These are phyloP conservation scores for Ceratocystiopsis minuta DNA, from an alignment of 2,329 filamentous ascomycete species.

Conservation along the genomic window DNA sequence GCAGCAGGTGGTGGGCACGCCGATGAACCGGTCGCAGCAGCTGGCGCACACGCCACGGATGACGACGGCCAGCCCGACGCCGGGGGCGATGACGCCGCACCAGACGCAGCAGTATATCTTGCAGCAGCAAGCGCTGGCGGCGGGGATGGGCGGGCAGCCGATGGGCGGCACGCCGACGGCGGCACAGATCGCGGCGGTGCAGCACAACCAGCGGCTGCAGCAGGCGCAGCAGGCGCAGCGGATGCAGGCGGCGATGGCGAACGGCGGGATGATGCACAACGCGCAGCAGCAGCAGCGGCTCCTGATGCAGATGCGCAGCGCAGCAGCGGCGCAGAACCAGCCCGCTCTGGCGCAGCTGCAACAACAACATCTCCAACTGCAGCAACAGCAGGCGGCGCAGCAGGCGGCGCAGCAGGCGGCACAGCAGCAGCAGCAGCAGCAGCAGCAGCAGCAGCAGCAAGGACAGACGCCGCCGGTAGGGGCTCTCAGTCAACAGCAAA, in stretches of 20 bases:
- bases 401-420: conserved; percentile 1
- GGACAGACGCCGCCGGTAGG: conserved; percentile 14
- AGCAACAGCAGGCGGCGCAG: not conserved
- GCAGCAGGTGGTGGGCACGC: conserved; percentile 30
- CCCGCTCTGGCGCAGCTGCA: conserved; percentile 16
- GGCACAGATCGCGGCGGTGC: conserved; percentile 27
- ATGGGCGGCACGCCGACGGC: conserved; percentile 15
- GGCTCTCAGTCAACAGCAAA: conserved; percentile 11
- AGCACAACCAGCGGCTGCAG: conserved; percentile 28
- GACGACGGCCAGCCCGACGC: conserved; percentile 33
- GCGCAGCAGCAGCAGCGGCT: conserved; percentile 18
- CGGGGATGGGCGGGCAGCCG: conserved; percentile 21
- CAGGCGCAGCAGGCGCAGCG: conserved; percentile 24
- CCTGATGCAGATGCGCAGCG: conserved; percentile 13
- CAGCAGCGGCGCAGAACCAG: conserved; percentile 18
- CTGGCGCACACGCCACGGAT: conserved; percentile 39
- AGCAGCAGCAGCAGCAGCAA: conserved; percentile 21
- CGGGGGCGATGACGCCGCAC: conserved; percentile 34
- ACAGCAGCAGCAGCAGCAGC: conserved; percentile 12
- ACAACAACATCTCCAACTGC: conserved; percentile 20
- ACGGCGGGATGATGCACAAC: conserved; percentile 22
- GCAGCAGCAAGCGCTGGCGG: conserved; percentile 17
- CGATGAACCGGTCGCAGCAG: conserved; percentile 29
- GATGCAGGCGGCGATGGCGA: conserved; percentile 8
- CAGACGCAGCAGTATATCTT: conserved; percentile 33